A percentile compares a stretch with the other conserved stretches of the same genome.
Evolutionary conservation across 371 early-diverging fungal species (phyloP).

Genomic region (Actinomucor elegans): DNA sequence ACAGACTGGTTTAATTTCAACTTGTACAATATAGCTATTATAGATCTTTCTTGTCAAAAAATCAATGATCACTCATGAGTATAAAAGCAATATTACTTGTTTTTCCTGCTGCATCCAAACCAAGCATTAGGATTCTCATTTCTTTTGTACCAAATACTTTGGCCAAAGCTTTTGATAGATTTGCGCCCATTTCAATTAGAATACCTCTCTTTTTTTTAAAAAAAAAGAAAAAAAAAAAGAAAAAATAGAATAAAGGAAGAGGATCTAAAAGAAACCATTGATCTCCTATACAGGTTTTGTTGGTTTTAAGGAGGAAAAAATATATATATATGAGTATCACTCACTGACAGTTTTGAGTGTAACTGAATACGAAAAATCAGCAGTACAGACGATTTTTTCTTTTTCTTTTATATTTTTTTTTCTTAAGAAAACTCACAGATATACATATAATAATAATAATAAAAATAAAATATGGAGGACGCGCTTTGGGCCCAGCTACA

Average conservation of each 20-base stretch:
- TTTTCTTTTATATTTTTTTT: background rate
- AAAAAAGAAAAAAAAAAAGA: conserved; percentile 1
- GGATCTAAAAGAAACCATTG: too few relatives aligned
- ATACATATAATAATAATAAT: too few relatives aligned
- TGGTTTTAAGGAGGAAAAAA: too few relatives aligned
- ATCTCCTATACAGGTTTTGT: too few relatives aligned
- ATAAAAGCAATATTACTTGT: conserved; percentile 75
- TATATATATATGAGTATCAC: background rate
- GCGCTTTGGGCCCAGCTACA: conserved; percentile 35
- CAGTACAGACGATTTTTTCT: conserved; percentile 1
- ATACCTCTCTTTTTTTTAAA: background rate
- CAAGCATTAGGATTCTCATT: conserved; percentile 89
- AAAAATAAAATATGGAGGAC: conserved; percentile 32
- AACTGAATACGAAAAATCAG: background rate
- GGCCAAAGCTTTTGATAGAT: conserved; percentile 56
- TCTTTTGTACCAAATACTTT: conserved; percentile 82
- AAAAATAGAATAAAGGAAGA: background rate
- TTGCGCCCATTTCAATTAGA: conserved; percentile 50
- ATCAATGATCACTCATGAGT: background rate
- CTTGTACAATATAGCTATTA: conserved; percentile 84
- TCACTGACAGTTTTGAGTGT: background rate
- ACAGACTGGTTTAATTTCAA: conserved; percentile 85
- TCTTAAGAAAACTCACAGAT: background rate
- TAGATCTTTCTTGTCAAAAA: background rate
- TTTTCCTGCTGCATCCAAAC: conserved; percentile 94